phyloP scores from a whole-genome alignment of 2,329 filamentous ascomycete species.

The Claviceps africana region DNA sequence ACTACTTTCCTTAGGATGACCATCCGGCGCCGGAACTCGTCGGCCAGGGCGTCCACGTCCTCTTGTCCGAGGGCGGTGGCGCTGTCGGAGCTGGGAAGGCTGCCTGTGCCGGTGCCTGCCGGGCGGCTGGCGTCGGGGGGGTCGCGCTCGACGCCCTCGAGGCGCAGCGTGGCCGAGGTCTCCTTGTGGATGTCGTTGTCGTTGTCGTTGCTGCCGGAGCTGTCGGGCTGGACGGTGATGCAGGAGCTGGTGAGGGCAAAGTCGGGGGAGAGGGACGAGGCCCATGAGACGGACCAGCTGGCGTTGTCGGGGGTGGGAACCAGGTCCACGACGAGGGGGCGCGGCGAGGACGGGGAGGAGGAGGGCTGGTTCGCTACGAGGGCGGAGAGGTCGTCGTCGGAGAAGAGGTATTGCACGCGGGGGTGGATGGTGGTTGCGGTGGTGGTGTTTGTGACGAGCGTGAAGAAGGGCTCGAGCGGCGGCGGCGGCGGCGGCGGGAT shows the following conservation, averaged over 20 bases:
- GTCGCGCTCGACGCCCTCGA: conserved; percentile 26
- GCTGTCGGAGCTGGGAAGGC: conserved; percentile 17
- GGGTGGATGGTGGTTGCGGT: conserved; percentile 68
- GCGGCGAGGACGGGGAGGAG: conserved; percentile 36
- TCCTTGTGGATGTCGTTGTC: conserved; percentile 2
- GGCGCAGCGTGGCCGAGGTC: conserved; percentile 18
- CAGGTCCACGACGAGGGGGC: conserved; percentile 44
- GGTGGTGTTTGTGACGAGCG: conserved; percentile 64
- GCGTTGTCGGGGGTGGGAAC: conserved; percentile 24
- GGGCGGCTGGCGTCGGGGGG: conserved; percentile 12
- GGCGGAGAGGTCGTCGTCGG: conserved; percentile 76
- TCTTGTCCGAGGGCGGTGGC: conserved; percentile 23
- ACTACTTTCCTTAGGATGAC: conserved; percentile 37
- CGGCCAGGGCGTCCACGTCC: conserved; percentile 36
- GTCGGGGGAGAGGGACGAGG: conserved; percentile 57
- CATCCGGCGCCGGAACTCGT: conserved; percentile 47
- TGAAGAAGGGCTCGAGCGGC: conserved; percentile 69
- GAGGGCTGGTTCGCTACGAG: conserved; percentile 41
- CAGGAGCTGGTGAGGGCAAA: conserved; percentile 48
- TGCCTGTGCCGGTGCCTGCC: conserved; percentile 4
- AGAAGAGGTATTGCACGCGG: conserved; percentile 81
- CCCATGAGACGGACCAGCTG: conserved; percentile 46
- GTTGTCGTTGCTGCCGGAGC: conserved; percentile 8
- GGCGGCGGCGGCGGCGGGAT: conserved; percentile 1
- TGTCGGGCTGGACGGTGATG: conserved; percentile 27